These are phyloP conservation scores for Theobroma grandiflorum DNA, from an alignment of 441 rosid genomes.

Conservation along the genomic window DNA sequence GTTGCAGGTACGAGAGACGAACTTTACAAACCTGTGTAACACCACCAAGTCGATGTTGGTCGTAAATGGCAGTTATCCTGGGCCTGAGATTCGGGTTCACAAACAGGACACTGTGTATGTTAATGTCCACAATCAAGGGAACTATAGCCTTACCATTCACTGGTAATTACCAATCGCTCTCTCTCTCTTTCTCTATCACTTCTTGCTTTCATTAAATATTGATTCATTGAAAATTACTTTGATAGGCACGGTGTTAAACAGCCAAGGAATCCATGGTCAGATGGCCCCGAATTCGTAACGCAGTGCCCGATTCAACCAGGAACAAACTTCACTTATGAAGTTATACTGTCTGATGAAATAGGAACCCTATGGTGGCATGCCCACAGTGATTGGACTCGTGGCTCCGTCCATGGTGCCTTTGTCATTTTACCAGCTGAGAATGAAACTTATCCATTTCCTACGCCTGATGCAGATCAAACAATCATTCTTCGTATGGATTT, in stretches of 20 bases:
- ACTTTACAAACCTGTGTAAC: constrained; percentile 21
- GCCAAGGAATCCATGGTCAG: constrained; percentile 71
- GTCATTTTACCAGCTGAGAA: constrained; percentile 46
- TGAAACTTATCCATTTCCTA: constrained; percentile 50
- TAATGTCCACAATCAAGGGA: constrained; percentile 52
- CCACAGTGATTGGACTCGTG: constrained; percentile 70
- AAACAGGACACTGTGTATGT: constrained; percentile 54
- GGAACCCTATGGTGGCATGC: constrained; percentile 85
- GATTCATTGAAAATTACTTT: neutral
- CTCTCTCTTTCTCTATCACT: neutral
- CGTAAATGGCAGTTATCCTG: constrained; percentile 64
- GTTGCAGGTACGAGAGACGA: constrained; percentile 21
- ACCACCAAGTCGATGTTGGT: constrained; percentile 51
- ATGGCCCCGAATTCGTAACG: constrained; percentile 68
- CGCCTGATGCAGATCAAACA: constrained; percentile 47
- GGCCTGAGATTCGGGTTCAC: constrained; percentile 50
- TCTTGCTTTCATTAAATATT: neutral
- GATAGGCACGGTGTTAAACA: constrained; percentile 76
- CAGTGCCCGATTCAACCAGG: constrained; percentile 70
- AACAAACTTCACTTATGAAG: constrained; percentile 45
- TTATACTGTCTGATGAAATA: constrained; percentile 56
- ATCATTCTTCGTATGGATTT: constrained; percentile 16
- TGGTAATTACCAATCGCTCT: constrained; percentile 38
- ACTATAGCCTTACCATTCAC: constrained; percentile 59
- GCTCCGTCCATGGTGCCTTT: constrained; percentile 67